Conservation (phyloP, 257 asterid genomes). For the Echites panduratus region DNA sequence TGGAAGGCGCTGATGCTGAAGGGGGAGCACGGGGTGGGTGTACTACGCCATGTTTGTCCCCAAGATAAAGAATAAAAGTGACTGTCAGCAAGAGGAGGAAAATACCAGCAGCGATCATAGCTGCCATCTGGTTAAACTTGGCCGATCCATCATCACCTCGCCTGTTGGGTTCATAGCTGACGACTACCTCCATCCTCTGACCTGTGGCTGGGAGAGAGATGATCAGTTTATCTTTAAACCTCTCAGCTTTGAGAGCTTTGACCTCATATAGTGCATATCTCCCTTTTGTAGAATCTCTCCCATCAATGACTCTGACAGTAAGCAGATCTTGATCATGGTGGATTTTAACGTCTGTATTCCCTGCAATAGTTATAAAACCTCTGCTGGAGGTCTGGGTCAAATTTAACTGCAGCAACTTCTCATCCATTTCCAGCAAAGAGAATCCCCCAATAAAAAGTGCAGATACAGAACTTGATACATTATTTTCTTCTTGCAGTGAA, state of each 20-base stretch:
- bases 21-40: slow-evolving; percentile 17
- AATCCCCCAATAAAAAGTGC: slow-evolving; percentile 80
- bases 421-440: slow-evolving; percentile 45
- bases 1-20: slow-evolving; percentile 43
- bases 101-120: slow-evolving; percentile 18
- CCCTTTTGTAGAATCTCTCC: slow-evolving; percentile 27
- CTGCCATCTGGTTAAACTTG: slow-evolving; percentile 22
- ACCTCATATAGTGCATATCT: slow-evolving; percentile 46
- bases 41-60: slow-evolving; percentile 37
- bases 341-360: slow-evolving; percentile 60
- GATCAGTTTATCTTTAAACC: slow-evolving; percentile 46
- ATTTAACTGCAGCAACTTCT: slow-evolving; percentile 41
- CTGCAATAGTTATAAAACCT: slow-evolving; percentile 50
- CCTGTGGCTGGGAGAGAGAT: slow-evolving; percentile 71
- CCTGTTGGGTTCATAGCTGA: slow-evolving; percentile 46
- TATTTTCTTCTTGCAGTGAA: slow-evolving; percentile 45
- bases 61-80: slow-evolving; percentile 23
- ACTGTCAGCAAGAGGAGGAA: slow-evolving; percentile 26
- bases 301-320: slow-evolving; percentile 31
- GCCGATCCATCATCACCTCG: slow-evolving; percentile 10
- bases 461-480: slow-evolving; percentile 61
- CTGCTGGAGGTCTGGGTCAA: slow-evolving; percentile 41
- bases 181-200: slow-evolving; percentile 55
- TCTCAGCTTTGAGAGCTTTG: slow-evolving; percentile 30
- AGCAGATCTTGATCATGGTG: slow-evolving; percentile 40